Conservation (phyloP, 2,329 filamentous ascomycete species). For the Colletotrichum paranaense region DNA sequence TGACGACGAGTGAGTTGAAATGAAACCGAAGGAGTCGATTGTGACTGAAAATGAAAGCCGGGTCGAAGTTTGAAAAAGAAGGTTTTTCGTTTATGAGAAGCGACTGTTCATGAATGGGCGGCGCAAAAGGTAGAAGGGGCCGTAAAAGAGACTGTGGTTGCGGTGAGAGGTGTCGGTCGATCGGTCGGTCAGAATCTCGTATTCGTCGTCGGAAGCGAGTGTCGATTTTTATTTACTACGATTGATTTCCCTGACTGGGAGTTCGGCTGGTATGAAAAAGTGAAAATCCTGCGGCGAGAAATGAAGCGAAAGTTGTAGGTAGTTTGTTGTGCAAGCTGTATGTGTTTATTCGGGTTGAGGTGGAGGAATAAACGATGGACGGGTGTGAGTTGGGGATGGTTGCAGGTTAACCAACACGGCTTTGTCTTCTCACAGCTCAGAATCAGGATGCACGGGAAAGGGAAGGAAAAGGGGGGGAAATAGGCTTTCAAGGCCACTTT, state of each 20-base stretch:
- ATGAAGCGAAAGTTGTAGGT: not conserved
- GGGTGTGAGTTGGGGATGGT: constrained; percentile 1
- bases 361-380: not conserved
- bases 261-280: not conserved
- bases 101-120: constrained; percentile 19
- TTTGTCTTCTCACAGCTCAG: not conserved
- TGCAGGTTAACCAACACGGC: not conserved
- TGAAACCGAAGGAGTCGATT: not conserved
- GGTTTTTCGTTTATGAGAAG: constrained; percentile 7
- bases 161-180: not conserved
- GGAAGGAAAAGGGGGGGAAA: constrained; percentile 3
- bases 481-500: constrained; percentile 13
- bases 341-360: not conserved
- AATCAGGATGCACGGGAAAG: not conserved
- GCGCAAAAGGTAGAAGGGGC: not conserved
- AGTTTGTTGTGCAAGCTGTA: constrained; percentile 1
- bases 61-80: not conserved
- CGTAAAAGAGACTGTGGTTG: not conserved
- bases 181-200: not conserved
- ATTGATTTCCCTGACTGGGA: not conserved
- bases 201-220: not conserved
- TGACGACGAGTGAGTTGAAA: not conserved
- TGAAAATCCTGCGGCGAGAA: not conserved
- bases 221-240: not conserved
- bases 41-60: not conserved